Evolutionary conservation across 441 rosid species (phyloP), one percentile per base, ranked within the genome.

Genomic region (Pelargonium exstipulatum): DNA sequence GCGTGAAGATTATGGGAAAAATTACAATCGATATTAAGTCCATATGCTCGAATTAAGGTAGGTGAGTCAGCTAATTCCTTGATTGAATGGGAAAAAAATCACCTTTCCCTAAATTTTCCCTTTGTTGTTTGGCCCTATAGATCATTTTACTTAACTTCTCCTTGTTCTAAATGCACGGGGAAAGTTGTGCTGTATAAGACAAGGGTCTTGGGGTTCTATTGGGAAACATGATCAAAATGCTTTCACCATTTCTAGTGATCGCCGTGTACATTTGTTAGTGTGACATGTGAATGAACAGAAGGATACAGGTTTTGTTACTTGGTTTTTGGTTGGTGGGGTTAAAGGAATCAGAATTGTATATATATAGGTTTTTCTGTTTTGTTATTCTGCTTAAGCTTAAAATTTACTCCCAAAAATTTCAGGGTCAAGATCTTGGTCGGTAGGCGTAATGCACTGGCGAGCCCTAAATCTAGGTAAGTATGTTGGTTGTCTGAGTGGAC

Each of bases 1-100:
- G 76, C 92, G 85, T 22, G 96, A 86, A 68, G 90, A 84, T 75
- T 95, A 84, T 83, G 92, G 92, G 71, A 94, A 87, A 83, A 72
- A 80, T 63, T 94, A 90, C 85, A 83, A 84, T 65, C 94, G 89
- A 45, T 91, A 87, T 77, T 94, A 82, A 84, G 65, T 67, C 76
- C 69, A 58, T 73, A 9, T 72, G 32, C 71, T 64, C 62, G 74
- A 73, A 65, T 62, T 74, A 73, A 53, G 67, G 73, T 78, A 67
- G 98, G 97, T 89, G 83, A 93, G 96, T 87, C 81, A 63, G 74
- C 76, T 64, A 69, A 74, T 64, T 51, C 72, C 67, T 73, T 74
- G 32, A 66, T 71, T 16, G 24, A 65, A 72, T 57, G 69, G 46
- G 62, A 46, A 46, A 26, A 26, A 68, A 48, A 32, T 6, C 43